phyloP scores from a whole-genome alignment of 768 basidiomycete species.

The Trametes gibbosa region DNA sequence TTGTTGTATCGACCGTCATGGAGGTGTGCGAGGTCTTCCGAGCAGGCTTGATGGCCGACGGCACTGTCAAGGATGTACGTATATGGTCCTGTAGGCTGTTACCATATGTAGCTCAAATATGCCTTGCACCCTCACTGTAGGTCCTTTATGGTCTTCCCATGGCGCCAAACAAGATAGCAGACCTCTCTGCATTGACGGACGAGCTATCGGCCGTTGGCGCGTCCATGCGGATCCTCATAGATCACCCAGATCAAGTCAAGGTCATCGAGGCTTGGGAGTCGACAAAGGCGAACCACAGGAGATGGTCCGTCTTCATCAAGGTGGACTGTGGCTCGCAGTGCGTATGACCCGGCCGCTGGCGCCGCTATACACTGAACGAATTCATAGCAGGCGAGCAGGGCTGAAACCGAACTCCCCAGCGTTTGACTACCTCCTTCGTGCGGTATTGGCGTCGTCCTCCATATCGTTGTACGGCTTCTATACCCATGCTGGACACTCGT shows the following conservation, averaged over 20 bases:
- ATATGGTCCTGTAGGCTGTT: not conserved
- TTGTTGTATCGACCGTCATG: constrained; percentile 80
- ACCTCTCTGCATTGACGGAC: constrained; percentile 59
- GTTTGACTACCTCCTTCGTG: constrained; percentile 54
- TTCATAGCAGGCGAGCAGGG: constrained; percentile 64
- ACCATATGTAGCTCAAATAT: constrained; percentile 1
- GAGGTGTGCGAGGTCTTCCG: constrained; percentile 76
- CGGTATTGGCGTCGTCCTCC: constrained; percentile 50
- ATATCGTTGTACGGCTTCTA: constrained; percentile 82
- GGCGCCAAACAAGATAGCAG: constrained; percentile 65
- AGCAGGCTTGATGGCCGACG: constrained; percentile 66
- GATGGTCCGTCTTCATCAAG: constrained; percentile 81
- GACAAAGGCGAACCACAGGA: constrained; percentile 35
- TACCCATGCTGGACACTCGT: constrained; percentile 74
- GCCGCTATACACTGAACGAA: constrained; percentile 14
- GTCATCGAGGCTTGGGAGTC: constrained; percentile 62
- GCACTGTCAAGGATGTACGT: constrained; percentile 75
- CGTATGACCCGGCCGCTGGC: constrained; percentile 25
- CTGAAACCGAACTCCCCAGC: constrained; percentile 48
- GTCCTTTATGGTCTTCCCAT: constrained; percentile 81
- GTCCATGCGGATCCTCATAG: constrained; percentile 65
- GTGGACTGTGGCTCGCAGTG: constrained; percentile 77
- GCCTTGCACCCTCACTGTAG: constrained; percentile 35
- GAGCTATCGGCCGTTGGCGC: constrained; percentile 55
- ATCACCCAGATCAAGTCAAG: constrained; percentile 70